Base-by-base conservation (phyloP, 2,329 filamentous ascomycete genomes). In the Pezicula rhizophila region DNA sequence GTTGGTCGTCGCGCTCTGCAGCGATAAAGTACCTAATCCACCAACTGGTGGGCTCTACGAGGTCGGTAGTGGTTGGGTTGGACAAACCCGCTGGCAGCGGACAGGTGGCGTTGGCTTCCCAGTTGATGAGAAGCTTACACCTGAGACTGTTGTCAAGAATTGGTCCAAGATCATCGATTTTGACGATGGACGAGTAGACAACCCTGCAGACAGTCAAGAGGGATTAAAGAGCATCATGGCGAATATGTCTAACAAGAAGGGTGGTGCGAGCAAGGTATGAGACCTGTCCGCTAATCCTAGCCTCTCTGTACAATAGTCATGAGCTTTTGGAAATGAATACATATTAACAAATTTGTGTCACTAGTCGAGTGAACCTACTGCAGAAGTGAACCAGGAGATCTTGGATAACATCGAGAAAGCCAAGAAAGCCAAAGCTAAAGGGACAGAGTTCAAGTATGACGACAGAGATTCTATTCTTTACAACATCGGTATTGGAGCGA, bases 381-480 rank as follows among this genome's bases (percentile, higher is more conserved):
- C 57, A 45, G 57, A 60, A 46, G 70, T 70, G 42, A 77, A 80
- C 61, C 80, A 82, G 64, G 73, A 87, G 56, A 79, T 87, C 62
- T 77, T 95, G 40, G 75, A 79, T 48, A 83, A 83, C 61, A 96
- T 96, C 62, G 80, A 86, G 62, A 76, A 79, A 59, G 86, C 87
- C 28, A 84, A 91, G 72, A 79, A 82, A 61, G 76, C 83, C 42
- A 79, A 90, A 66, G 76, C 78, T 6, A 73, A 85, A 34, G 85
- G 87, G 46, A 89, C 87, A 48, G 80, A 87, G 61, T 97, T 88
- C 72, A 78, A 76, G 54, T 97, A 90, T 64, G 82, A 85, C 56
- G 91, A 97, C 64, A 84, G 83, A 60, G 93, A 99, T 67, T 77
- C 86, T 45, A 93, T 95, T 61, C 85, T 99, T 43, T 99, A 99